A percentile compares a stretch with the other conserved stretches of the same genome.
Evolutionary conservation across 768 basidiomycete species (phyloP).

Genomic region (Ramaria sp.): DNA sequence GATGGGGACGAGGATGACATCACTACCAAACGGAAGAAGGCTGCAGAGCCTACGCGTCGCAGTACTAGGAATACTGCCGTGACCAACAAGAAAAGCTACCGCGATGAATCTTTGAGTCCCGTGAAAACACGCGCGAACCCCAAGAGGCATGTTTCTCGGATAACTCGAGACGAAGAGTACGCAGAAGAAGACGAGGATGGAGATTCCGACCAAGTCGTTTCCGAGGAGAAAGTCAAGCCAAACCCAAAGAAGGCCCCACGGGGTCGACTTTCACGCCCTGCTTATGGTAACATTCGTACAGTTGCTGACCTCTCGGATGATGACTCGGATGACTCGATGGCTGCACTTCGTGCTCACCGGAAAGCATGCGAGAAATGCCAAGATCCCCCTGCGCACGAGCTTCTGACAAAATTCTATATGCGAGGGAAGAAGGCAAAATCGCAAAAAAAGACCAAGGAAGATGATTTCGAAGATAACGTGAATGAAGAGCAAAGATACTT

Average conservation of each 20-base stretch:
- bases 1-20: neutral
- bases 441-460: slow-evolving; percentile 33
- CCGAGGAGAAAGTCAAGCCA: neutral
- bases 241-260: slow-evolving; percentile 21
- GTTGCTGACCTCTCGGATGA: slow-evolving; percentile 31
- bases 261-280: slow-evolving; percentile 29
- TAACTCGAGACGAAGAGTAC: neutral
- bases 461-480: slow-evolving; percentile 38
- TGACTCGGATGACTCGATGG: slow-evolving; percentile 27
- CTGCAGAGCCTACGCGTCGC: slow-evolving; percentile 1
- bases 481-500: slow-evolving; percentile 42
- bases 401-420: slow-evolving; percentile 27
- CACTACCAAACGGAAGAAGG: neutral
- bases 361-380: slow-evolving; percentile 65
- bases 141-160: neutral
- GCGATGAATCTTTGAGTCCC: neutral
- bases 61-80: neutral
- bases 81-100: neutral
- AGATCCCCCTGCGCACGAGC: slow-evolving; percentile 43
- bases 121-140: neutral
- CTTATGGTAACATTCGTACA: slow-evolving; percentile 37
- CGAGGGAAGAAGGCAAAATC: slow-evolving; percentile 24
- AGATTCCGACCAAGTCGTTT: slow-evolving; percentile 12
- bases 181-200: slow-evolving; percentile 18
- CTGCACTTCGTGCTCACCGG: slow-evolving; percentile 50